Base-by-base conservation (phyloP, 2,329 filamentous ascomycete species). In the Trichoderma sp. region DNA sequence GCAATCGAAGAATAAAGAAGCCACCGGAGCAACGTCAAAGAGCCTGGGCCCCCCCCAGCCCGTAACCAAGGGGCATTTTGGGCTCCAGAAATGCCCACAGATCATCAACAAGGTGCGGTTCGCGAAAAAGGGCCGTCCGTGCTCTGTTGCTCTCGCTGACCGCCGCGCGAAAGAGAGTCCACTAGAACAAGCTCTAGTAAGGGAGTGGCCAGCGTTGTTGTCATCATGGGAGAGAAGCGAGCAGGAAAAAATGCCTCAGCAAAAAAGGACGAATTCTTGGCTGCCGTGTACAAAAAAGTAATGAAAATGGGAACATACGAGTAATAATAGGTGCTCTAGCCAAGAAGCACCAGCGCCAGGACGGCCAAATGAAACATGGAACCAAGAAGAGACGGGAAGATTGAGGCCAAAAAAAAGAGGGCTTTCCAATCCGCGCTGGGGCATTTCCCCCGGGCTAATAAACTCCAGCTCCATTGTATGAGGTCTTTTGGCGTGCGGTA, bases 61-160 rank as follows among this genome's bases (percentile, higher is more conserved):
- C n/a, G 47, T 14, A 24, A 14, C 47, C 47, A 53, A 53, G 47
- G 47, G 47, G 47, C n/a, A 24, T 53, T 53, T 43, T 18, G 39
- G 64, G 64, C 18, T 15, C 51, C 62, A 24, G 43, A 64, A 58
- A 30, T 56, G 64, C 64, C 64, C 51, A 67, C 64, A 43, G 64
- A 67, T 67, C 47, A 67, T 67, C 64, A 67, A 18, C 64, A 58
- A 67, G 64, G 64, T 66, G 30, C 63, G 14, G 63, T 56, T 66
- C 47, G 43, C 51, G n/a, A 43, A 67, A 28, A 53, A 24, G 51
- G 51, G 32, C 51, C 64, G 64, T 39, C 64, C 64, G 43, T 56
- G 62, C 62, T 65, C 39, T 21, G 21, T 30, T 57, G 30, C 18
- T n/a, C 18, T 57, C 64, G 64, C 64, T 67, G 64, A 67, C 64